Evolutionary conservation across 169 alveolate species (phyloP).

Genomic region (Miamiensis avidus): DNA sequence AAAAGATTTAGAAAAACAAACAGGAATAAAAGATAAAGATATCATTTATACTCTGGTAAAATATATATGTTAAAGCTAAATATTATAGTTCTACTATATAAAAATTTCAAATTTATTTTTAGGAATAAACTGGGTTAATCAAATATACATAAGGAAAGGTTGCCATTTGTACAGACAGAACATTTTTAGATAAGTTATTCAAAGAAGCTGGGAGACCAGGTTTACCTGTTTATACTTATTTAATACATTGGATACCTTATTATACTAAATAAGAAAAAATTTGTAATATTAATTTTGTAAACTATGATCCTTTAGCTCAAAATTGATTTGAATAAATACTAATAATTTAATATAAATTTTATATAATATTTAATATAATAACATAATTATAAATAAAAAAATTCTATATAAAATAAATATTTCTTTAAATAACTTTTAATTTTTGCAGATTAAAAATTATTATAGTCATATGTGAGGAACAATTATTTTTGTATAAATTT

Average conservation of each 20-base stretch:
- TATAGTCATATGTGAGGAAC: too few species aligned
- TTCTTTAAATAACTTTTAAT: too few species aligned
- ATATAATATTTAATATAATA: too few species aligned
- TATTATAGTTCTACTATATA: neutral
- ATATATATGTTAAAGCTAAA: neutral
- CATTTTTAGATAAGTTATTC: conserved; percentile 13
- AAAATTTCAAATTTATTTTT: neutral
- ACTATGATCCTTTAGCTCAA: conserved; percentile 16
- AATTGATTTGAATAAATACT: neutral
- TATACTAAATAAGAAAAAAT: conserved; percentile 21
- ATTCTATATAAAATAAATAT: too few species aligned
- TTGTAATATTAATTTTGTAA: neutral
- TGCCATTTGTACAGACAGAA: conserved; percentile 14
- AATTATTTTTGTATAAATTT: too few species aligned
- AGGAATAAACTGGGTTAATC: conserved; percentile 20
- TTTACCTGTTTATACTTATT: conserved; percentile 15
- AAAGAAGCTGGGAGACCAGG: conserved; percentile 23
- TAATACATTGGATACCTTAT: conserved; percentile 19
- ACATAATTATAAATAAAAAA: too few species aligned
- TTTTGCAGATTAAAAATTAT: too few species aligned
- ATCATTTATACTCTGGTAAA: conserved; percentile 9
- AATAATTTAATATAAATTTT: too few species aligned
- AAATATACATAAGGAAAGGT: conserved; percentile 1
- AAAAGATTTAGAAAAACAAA: conserved; percentile 9
- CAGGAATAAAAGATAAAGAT: conserved; percentile 27